Evolutionary conservation across 2,329 filamentous ascomycete genomes (phyloP).

Genomic region (Thermomyces lanuginosus): DNA sequence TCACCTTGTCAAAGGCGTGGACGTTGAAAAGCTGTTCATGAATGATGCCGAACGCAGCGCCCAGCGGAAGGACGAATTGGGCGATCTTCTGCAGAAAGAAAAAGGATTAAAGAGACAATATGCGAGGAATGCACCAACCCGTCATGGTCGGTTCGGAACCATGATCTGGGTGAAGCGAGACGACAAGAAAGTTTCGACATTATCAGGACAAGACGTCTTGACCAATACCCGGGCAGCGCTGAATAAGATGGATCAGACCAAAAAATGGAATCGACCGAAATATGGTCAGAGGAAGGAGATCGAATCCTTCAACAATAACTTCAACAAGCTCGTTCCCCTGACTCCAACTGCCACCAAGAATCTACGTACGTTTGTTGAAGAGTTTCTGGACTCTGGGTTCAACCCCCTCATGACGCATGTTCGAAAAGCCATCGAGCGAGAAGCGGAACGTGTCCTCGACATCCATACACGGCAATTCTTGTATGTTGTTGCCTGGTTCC

Average conservation of each 20-base stretch:
- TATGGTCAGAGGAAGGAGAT: slow-evolving; percentile 44
- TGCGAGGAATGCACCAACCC: slow-evolving; percentile 60
- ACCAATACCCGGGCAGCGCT: slow-evolving; percentile 55
- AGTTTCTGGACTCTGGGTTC: slow-evolving; percentile 89
- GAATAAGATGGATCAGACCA: slow-evolving; percentile 76
- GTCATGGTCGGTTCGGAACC: slow-evolving; percentile 87
- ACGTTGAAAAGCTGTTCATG: slow-evolving; percentile 72
- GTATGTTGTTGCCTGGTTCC: slow-evolving; percentile 83
- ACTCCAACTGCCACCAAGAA: slow-evolving; percentile 58
- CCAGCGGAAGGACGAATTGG: slow-evolving; percentile 56
- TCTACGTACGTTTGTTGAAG: slow-evolving; percentile 68
- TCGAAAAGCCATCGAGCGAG: slow-evolving; percentile 76
- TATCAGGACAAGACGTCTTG: slow-evolving; percentile 78
- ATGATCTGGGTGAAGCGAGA: slow-evolving; percentile 94
- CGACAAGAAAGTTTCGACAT: slow-evolving; percentile 64
- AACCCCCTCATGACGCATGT: slow-evolving; percentile 78
- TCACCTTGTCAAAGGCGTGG: slow-evolving; percentile 78
- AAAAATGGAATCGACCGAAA: slow-evolving; percentile 74
- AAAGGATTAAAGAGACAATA: slow-evolving; percentile 64
- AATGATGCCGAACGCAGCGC: slow-evolving; percentile 54
- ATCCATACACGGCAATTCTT: slow-evolving; percentile 77
- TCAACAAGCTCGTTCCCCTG: slow-evolving; percentile 56
- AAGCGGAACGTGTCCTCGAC: slow-evolving; percentile 63
- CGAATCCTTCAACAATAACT: slow-evolving; percentile 47
- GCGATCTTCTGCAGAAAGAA: slow-evolving; percentile 62